Percentiles rank a stretch among this genome's conserved stretches.
These are phyloP conservation scores for Ceratobasidium theobromae DNA, from an alignment of 1,284 basidiomycete genomes.

Conservation along the genomic window DNA sequence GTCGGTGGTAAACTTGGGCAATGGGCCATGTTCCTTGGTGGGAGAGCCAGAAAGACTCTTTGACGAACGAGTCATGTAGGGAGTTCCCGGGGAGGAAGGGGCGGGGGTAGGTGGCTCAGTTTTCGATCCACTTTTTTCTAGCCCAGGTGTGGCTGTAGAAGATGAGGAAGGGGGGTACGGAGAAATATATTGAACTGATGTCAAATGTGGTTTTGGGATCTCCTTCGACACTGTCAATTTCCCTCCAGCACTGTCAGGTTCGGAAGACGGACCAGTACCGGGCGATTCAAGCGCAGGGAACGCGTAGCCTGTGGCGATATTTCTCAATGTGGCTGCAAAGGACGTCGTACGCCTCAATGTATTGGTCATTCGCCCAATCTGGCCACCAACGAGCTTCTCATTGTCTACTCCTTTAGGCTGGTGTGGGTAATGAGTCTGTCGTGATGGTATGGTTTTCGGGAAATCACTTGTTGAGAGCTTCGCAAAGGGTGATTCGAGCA, in stretches of 20 bases:
- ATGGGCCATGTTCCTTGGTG: background rate
- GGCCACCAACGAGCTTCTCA: conserved; percentile 44
- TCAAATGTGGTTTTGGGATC: conserved; percentile 69
- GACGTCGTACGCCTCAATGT: conserved; percentile 80
- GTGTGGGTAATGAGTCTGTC: conserved; percentile 26
- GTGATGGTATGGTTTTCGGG: conserved; percentile 32
- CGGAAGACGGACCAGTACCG: conserved; percentile 10
- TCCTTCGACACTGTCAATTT: conserved; percentile 43
- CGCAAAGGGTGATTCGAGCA: conserved; percentile 86
- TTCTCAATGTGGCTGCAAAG: conserved; percentile 80
- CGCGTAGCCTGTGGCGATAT: conserved; percentile 67
- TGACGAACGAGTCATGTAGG: conserved; percentile 8
- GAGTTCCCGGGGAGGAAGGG: conserved; percentile 13
- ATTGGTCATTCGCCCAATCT: conserved; percentile 26
- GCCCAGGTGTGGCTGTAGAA: conserved; percentile 43
- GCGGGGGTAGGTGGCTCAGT: background rate
- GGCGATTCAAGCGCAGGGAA: conserved; percentile 52
- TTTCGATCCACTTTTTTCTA: background rate
- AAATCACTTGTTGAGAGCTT: conserved; percentile 53
- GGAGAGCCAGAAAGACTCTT: background rate
- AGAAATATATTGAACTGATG: conserved; percentile 70
- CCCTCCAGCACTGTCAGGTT: conserved; percentile 49
- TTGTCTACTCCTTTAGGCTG: conserved; percentile 36
- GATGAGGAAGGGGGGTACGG: conserved; percentile 55
- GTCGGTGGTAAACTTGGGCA: conserved; percentile 24